phyloP scores from a whole-genome alignment of 352 stramenopile genomes.

The Globisporangium sylvaticum region DNA sequence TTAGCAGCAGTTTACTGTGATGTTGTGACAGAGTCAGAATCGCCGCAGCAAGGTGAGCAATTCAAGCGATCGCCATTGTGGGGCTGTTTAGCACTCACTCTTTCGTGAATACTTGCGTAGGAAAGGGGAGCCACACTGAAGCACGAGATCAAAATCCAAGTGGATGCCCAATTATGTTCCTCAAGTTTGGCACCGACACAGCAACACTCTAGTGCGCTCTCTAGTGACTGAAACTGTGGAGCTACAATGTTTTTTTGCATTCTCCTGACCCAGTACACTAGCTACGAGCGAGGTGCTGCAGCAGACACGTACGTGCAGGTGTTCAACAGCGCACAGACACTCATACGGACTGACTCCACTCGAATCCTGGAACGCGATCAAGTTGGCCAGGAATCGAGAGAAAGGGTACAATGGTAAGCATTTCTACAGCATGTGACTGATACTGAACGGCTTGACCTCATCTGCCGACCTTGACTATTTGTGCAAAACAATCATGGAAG shows the following conservation, averaged over 20 bases:
- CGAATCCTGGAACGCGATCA: neutral
- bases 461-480: neutral
- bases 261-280: neutral
- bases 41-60: neutral
- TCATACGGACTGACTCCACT: neutral
- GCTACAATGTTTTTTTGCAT: neutral
- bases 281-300: neutral
- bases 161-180: neutral
- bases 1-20: neutral
- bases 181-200: neutral
- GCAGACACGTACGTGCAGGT: neutral
- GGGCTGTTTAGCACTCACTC: neutral
- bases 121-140: neutral
- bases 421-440: neutral
- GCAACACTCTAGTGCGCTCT: neutral
- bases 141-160: neutral
- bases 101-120: neutral
- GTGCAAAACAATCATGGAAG: neutral
- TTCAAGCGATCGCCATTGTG: neutral
- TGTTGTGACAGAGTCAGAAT: neutral
- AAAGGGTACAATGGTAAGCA: neutral
- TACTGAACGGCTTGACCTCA: neutral
- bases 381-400: neutral
- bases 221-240: neutral
- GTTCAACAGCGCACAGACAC: neutral